Conservation (phyloP, 2,329 filamentous ascomycete genomes). For the Grosmannia clavigera region DNA sequence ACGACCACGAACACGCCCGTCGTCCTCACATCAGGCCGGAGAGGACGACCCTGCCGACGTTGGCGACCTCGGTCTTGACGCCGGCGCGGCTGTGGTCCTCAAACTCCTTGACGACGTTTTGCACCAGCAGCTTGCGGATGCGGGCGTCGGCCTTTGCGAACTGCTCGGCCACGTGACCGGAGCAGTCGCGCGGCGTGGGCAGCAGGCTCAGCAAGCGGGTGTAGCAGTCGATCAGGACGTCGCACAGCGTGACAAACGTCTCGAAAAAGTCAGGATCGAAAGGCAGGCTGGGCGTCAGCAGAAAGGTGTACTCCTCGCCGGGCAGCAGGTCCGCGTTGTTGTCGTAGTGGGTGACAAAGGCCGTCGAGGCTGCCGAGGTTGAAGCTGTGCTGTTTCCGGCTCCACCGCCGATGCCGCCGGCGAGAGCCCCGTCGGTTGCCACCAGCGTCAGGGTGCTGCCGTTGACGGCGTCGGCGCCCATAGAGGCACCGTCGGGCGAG, state of each 20-base stretch:
- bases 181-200: constrained; percentile 61
- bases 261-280: constrained; percentile 97
- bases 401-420: constrained; percentile 16
- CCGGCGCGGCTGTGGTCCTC: constrained; percentile 71
- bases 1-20: neutral
- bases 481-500: constrained; percentile 16
- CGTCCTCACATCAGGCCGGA: constrained; percentile 62
- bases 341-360: constrained; percentile 32
- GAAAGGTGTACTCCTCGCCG: constrained; percentile 76
- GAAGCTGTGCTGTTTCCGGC: constrained; percentile 9
- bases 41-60: constrained; percentile 77
- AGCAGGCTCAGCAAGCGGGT: constrained; percentile 64
- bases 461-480: constrained; percentile 33
- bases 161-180: constrained; percentile 59
- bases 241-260: constrained; percentile 90
- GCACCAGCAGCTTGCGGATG: constrained; percentile 79
- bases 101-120: constrained; percentile 81
- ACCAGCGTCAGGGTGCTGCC: constrained; percentile 12
- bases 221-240: constrained; percentile 90
- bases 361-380: constrained; percentile 15
- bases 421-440: constrained; percentile 8
- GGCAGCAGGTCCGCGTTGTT: constrained; percentile 56
- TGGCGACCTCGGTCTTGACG: constrained; percentile 67
- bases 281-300: constrained; percentile 82
- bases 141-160: constrained; percentile 83